These are phyloP conservation scores for Ambrosia trifida DNA, from an alignment of 129 eudicot species.

Conservation along the genomic window DNA sequence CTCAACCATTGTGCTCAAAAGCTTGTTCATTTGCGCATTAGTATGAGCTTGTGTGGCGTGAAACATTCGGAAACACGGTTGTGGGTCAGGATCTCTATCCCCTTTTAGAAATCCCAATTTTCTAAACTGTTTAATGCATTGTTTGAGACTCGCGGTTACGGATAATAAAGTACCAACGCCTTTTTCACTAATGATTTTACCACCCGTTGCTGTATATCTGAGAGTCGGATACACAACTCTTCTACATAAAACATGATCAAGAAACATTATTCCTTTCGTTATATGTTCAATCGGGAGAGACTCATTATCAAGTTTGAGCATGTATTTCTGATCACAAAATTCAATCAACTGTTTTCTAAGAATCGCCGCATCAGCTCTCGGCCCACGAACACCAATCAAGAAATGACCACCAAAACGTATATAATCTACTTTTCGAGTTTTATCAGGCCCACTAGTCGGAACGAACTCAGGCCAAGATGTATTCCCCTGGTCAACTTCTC, in stretches of 20 bases:
- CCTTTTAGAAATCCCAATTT: constrained; percentile 76
- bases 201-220: constrained; percentile 93
- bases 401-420: constrained; percentile 87
- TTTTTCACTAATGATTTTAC: constrained; percentile 80
- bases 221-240: constrained; percentile 91
- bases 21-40: constrained; percentile 94
- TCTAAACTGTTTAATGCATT: constrained; percentile 82
- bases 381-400: constrained; percentile 92
- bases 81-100: constrained; percentile 93
- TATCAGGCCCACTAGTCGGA: constrained; percentile 88
- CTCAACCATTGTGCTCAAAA: constrained; percentile 88
- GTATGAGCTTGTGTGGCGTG: constrained; percentile 98
- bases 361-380: constrained; percentile 84
- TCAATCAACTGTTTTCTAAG: constrained; percentile 71
- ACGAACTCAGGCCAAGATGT: constrained; percentile 99
- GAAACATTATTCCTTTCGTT: constrained; percentile 84
- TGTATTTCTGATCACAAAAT: constrained; percentile 65
- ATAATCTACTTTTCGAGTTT: constrained; percentile 83
- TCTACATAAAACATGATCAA: constrained; percentile 85
- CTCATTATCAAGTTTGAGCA: constrained; percentile 76
- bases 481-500: constrained; percentile 72
- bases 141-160: constrained; percentile 90
- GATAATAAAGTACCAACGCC: constrained; percentile 95
- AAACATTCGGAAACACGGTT: constrained; percentile 91
- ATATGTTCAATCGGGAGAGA: constrained; percentile 86